Evolutionary conservation across 345 rosid genomes (phyloP), one percentile per base, ranked within the genome.

Genomic region (Cochlearia excelsa): DNA sequence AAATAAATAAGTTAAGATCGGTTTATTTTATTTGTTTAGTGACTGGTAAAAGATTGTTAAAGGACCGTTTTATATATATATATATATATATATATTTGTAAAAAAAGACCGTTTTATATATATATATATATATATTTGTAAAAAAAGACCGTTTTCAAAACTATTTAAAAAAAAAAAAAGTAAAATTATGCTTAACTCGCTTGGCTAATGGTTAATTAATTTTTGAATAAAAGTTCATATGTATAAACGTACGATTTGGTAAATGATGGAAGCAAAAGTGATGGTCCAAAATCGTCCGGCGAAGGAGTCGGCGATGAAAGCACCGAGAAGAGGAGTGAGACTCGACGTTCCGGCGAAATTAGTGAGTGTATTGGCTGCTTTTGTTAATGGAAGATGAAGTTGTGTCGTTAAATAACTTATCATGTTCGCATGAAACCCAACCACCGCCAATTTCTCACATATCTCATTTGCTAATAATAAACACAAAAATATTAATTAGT

Each of bases 241-340:
- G 5, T 23, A 47, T 39, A 37, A 37, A 41, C 56, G 27, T 57
- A 58, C 99, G 2, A 85, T 11, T 67, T 85, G 95, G 63, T 89
- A 93, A 48, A 93, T 61, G 35, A 82, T 48, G 74, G 97, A 89
- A 61, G 95, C 83, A 4, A 79, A 8, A 0, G 83, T 75, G 23
- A 93, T 70, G 35, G 92, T 87, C 97, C 94, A 93, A 46, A 93
- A 93, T 0, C 96, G 91, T 60, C 97, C 97, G 30, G 85, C 90
- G 45, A 69, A 89, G 0, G 96, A 54, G 28, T 93, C 99, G 5
- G 96, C 86, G 23, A 89, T 1, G 70, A 89, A 93, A 38, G 99
- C 99, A 0, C 97, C 99, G 52, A 89, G 65, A 53, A 93, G 65
- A 16, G 99, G 95, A 6, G 96, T 89, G 34, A 93, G 63, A 78